These are phyloP conservation scores for Agrocybe chaxingu DNA, from an alignment of 768 basidiomycete genomes.

Conservation along the genomic window DNA sequence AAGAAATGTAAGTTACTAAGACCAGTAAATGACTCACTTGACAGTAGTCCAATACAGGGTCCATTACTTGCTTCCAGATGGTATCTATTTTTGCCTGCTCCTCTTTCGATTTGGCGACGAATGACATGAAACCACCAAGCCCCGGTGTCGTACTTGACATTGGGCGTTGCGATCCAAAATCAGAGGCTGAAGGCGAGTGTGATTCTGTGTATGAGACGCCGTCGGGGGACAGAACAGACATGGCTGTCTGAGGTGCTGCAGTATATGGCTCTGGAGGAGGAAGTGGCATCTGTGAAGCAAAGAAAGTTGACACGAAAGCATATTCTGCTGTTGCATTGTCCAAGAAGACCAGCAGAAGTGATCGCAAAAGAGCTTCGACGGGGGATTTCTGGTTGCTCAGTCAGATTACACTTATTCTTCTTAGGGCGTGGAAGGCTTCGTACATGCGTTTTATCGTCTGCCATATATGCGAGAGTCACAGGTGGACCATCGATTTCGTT, in stretches of 20 bases:
- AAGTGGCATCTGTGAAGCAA: conserved; percentile 41
- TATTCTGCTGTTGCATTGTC: conserved; percentile 95
- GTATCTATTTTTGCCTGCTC: conserved; percentile 57
- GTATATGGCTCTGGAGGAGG: conserved; percentile 32
- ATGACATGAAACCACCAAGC: conserved; percentile 31
- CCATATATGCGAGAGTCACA: conserved; percentile 82
- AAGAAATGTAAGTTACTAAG: conserved; percentile 1
- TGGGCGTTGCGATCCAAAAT: conserved; percentile 34
- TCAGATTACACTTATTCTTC: conserved; percentile 1
- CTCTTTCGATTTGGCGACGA: conserved; percentile 45
- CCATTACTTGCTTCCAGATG: conserved; percentile 91
- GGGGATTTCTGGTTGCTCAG: conserved; percentile 57
- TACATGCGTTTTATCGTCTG: conserved; percentile 85
- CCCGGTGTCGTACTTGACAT: conserved; percentile 28
- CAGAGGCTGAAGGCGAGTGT: conserved; percentile 47
- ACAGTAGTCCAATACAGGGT: conserved; percentile 85
- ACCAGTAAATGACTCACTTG: conserved; percentile 23
- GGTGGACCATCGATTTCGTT: conserved; percentile 78
- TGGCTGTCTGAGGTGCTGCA: conserved; percentile 32
- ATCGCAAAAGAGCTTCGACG: conserved; percentile 81
- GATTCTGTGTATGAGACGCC: conserved; percentile 35
- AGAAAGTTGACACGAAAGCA: conserved; percentile 83
- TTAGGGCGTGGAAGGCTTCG: conserved; percentile 23
- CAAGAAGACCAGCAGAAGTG: conserved; percentile 84
- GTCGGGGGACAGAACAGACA: conserved; percentile 40